A percentile compares a stretch with the other conserved stretches of the same genome.
phyloP scores from a whole-genome alignment of 345 rosid species.

The Aquilaria yunnanensis region DNA sequence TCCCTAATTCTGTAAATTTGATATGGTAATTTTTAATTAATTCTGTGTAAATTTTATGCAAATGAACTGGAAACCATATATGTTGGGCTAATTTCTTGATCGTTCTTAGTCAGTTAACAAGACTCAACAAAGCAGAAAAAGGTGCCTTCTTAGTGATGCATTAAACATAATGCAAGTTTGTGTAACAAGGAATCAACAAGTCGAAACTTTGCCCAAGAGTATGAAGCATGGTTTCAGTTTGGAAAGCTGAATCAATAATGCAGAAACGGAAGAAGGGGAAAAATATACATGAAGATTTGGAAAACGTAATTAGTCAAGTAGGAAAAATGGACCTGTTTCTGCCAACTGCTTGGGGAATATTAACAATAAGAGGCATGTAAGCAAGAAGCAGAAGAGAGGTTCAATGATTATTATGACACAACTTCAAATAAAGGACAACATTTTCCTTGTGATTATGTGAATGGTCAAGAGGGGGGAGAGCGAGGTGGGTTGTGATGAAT shows the following conservation, averaged over 20 bases:
- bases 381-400: slow-evolving; percentile 19
- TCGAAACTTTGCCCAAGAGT: slow-evolving; percentile 23
- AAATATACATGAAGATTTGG: too few relatives aligned
- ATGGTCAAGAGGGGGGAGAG: neutral
- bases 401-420: slow-evolving; percentile 26
- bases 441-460: slow-evolving; percentile 38
- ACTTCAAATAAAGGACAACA: slow-evolving; percentile 20
- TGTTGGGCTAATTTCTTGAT: too few relatives aligned
- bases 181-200: slow-evolving; percentile 23
- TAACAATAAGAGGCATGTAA: slow-evolving; percentile 16
- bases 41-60: too few relatives aligned
- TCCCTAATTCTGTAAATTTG: slow-evolving; percentile 28
- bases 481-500: too few relatives aligned
- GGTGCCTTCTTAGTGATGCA: slow-evolving; percentile 28
- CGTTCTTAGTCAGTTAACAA: slow-evolving; percentile 22
- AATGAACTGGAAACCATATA: too few relatives aligned
- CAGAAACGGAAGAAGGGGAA: too few relatives aligned
- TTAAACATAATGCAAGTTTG: slow-evolving; percentile 21
- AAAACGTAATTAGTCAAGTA: neutral
- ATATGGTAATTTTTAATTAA: neutral
- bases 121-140: slow-evolving; percentile 37
- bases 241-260: neutral
- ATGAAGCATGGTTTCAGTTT: slow-evolving; percentile 16
- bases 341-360: slow-evolving; percentile 15
- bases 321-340: slow-evolving; percentile 27